These are phyloP conservation scores for Pseudophaeomoniella oleicola DNA, from an alignment of 2,329 filamentous ascomycete genomes.

Conservation along the genomic window DNA sequence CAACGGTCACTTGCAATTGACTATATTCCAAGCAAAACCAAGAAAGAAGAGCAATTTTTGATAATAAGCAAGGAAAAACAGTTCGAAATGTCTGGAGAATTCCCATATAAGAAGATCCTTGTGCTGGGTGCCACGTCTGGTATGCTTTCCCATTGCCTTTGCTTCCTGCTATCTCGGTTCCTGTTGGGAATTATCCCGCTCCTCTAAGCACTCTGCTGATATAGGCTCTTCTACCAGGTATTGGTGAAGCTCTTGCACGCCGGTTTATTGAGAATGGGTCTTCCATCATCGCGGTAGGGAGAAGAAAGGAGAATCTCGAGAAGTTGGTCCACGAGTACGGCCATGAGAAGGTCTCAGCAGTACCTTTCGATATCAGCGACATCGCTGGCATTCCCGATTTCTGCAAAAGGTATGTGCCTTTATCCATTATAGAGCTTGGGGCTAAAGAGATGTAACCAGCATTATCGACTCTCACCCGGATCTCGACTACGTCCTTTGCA, in stretches of 20 bases:
- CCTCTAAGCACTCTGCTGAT: background rate
- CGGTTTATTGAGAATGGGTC: slow-evolving; percentile 33
- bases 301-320: slow-evolving; percentile 36
- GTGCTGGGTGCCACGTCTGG: slow-evolving; percentile 34
- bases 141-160: slow-evolving; percentile 3
- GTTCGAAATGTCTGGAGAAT: slow-evolving; percentile 10
- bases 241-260: slow-evolving; percentile 33
- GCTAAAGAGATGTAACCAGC: slow-evolving; percentile 11
- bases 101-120: slow-evolving; percentile 37
- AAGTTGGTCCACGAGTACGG: slow-evolving; percentile 32
- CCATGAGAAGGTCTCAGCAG: slow-evolving; percentile 27
- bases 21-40: no score
- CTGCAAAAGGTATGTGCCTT: slow-evolving; percentile 15
- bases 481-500: slow-evolving; percentile 37
- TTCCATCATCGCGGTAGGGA: slow-evolving; percentile 33
- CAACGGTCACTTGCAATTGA: no score
- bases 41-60: no score
- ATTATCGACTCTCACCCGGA: slow-evolving; percentile 30
- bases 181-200: background rate
- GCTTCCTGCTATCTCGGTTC: background rate
- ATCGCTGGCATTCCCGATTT: slow-evolving; percentile 32
- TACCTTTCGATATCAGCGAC: slow-evolving; percentile 36
- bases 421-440: background rate
- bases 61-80: no score
- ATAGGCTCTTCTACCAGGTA: slow-evolving; percentile 14